Base-by-base conservation (phyloP, 495 filamentous ascomycete species). In the Hypomontagnella submonticulosa region DNA sequence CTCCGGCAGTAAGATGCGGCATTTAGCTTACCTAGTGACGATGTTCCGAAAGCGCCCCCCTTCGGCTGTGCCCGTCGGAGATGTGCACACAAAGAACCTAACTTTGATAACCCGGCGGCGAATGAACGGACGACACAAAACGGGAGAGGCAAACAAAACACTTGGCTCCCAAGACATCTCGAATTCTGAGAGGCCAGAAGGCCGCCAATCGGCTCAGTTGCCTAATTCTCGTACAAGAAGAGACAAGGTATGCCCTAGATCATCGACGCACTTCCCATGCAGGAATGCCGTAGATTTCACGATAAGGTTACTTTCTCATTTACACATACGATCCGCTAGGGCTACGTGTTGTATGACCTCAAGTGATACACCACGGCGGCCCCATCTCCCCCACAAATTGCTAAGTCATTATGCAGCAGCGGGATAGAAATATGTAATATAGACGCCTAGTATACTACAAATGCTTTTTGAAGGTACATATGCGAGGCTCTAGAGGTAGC, bases 111-210 rank as follows among this genome's bases (percentile, higher is more conserved):
- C 33, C 7, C 10, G 16, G 54, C 53, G 38, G 54, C 49, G 37
- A 57, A 51, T 52, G 53, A 64, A 41, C 42, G 53, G 36, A 30
- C 33, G 61, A 63, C 38, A 61, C 40, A 61, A 27, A 27, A 53
- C n/a, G 42, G 48, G 43, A 18, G 37, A 56, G 23, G n/a, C 43
- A 12, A 30, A 36, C n/a, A 40, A n/a, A 51, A 40, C 49, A 50
- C 27, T 38, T 19, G 2, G 8, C 34, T 27, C 16, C 32, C 30
- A 8, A 15, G 27, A 32, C 13, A 20, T 15, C 34, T 37, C 23
- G 9, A 34, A 11, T 20, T 33, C 40, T 51, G 42, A 56, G 53
- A 57, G 38, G 44, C 36, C 37, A 19, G 36, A 49, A n/a, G 42
- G 16, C 32, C 16, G 13, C 58, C 58, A 61, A 61, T 61, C 58